These are phyloP conservation scores for Flaveria trinervia DNA, from an alignment of 129 eudicot species.

Conservation along the genomic window DNA sequence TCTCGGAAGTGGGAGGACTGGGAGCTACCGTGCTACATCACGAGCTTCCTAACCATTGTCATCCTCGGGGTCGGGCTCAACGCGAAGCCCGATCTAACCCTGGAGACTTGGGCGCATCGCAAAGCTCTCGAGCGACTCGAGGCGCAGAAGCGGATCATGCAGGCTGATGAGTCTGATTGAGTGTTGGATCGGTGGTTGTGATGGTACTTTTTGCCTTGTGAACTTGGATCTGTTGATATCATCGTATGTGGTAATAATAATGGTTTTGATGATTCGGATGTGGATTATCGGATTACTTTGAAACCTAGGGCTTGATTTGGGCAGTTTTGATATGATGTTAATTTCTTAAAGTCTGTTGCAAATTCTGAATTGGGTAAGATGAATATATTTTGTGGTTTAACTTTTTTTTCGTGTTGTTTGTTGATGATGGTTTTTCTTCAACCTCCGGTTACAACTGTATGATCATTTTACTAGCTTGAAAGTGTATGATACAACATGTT, in stretches of 20 bases:
- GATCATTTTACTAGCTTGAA: too few relatives aligned
- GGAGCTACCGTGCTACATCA: conserved; percentile 83
- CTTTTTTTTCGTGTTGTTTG: too few relatives aligned
- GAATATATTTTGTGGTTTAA: not conserved
- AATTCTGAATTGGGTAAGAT: not conserved
- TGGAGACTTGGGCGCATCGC: conserved; percentile 92
- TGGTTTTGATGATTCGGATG: conserved; percentile 3
- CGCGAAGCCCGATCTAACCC: conserved; percentile 79
- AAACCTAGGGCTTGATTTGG: conserved; percentile 12
- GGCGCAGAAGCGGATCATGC: conserved; percentile 16
- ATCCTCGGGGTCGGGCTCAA: conserved; percentile 81
- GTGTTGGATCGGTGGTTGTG: not conserved
- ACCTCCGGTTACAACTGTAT: too few relatives aligned
- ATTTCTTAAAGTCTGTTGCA: not conserved
- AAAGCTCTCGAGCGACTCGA: conserved; percentile 78
- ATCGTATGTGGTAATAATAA: too few relatives aligned
- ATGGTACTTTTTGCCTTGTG: conserved; percentile 14
- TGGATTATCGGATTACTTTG: conserved; percentile 21
- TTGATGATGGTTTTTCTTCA: too few relatives aligned
- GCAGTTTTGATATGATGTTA: not conserved
- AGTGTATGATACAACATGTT: not conserved
- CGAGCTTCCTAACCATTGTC: conserved; percentile 79
- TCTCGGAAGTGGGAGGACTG: conserved; percentile 89
- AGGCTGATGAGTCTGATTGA: conserved; percentile 42
- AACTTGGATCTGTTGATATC: conserved; percentile 15